Base-by-base conservation (phyloP, 2,329 filamentous ascomycete genomes). In the Xylariaceae sp. region DNA sequence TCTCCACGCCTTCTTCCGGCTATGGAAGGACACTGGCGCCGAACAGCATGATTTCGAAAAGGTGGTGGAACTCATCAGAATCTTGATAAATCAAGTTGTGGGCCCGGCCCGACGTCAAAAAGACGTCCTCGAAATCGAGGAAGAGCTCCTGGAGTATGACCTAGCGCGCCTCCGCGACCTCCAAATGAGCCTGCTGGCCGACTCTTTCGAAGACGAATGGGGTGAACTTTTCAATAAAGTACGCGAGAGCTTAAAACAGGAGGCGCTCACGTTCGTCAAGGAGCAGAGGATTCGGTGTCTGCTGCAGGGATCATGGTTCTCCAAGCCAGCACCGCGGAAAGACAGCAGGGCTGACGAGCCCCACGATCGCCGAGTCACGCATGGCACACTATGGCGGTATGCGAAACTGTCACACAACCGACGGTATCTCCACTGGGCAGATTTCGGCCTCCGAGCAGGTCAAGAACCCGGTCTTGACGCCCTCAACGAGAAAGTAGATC, bases 121-220 rank as follows among this genome's bases (percentile, higher is more conserved):
- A 67, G 89, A 96, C 60, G 81, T 97, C 26, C 76, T 86, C 46
- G 90, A 95, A 63, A 83, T 96, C 0, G 92, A 97, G 71, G 91
- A 95, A 62, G 91, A 96, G 58, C 78, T 99, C 55, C 79, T 83
- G 5, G 88, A 91, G 63, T 92, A 90, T 67, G 91, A 96, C 62
- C 87, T 91, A 63, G 76, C 80, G 44, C 82, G 85, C 40, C 76
- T 97, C 52, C 83, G 94, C 50, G 85, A 91, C 66, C 76, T 96
- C 52, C 94, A 99, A 71, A 96, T 97, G 91, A 88, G 95, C 63
- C 78, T 96, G 8, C 76, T 97, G 3, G 89, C 95, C 68, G 76
- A 94, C 60, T 89, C 90, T 0, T 97, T 97, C 67, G 92, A 97
- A 69, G 89, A 95, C 68, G 88, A 88, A 47, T 99, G 94, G 94